Percentiles rank a stretch among this genome's conserved stretches.
These are phyloP conservation scores for Sporothrix inflata DNA, from an alignment of 2,329 filamentous ascomycete genomes.

Conservation along the genomic window DNA sequence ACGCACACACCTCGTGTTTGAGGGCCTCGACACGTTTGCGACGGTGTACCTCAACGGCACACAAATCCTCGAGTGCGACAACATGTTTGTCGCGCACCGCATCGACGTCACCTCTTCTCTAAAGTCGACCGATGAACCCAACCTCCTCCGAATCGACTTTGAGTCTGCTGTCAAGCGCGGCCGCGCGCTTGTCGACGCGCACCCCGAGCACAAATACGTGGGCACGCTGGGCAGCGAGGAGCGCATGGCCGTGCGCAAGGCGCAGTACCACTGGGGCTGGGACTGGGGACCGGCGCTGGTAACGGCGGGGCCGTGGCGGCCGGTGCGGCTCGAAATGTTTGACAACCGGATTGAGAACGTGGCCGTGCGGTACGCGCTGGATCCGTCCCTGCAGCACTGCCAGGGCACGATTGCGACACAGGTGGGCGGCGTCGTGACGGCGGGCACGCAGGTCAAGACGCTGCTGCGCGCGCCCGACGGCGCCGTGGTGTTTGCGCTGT, in stretches of 20 bases:
- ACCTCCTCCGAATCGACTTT: slow-evolving; percentile 66
- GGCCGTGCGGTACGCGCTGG: slow-evolving; percentile 55
- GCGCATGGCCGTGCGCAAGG: slow-evolving; percentile 62
- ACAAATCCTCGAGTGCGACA: slow-evolving; percentile 69
- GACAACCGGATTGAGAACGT: slow-evolving; percentile 60
- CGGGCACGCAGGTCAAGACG: slow-evolving; percentile 41
- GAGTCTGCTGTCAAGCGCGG: slow-evolving; percentile 66
- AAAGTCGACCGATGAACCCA: slow-evolving; percentile 48
- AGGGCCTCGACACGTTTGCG: slow-evolving; percentile 80
- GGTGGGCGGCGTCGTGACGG: slow-evolving; percentile 42
- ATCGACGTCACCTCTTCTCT: slow-evolving; percentile 63
- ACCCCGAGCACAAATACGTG: slow-evolving; percentile 66
- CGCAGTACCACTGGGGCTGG: slow-evolving; percentile 77
- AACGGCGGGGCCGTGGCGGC: slow-evolving; percentile 73
- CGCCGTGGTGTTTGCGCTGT: neutral
- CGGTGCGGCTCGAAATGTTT: slow-evolving; percentile 72
- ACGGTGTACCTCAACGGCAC: slow-evolving; percentile 71
- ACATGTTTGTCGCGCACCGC: slow-evolving; percentile 77
- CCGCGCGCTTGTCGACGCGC: slow-evolving; percentile 62
- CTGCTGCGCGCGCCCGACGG: neutral
- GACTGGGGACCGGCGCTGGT: slow-evolving; percentile 71
- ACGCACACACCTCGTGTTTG: slow-evolving; percentile 62
- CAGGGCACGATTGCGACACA: neutral
- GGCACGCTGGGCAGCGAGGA: slow-evolving; percentile 69
- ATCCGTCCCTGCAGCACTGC: slow-evolving; percentile 38